Base-by-base conservation (phyloP, 2,329 filamentous ascomycete species). In the Epichloe sibirici region DNA sequence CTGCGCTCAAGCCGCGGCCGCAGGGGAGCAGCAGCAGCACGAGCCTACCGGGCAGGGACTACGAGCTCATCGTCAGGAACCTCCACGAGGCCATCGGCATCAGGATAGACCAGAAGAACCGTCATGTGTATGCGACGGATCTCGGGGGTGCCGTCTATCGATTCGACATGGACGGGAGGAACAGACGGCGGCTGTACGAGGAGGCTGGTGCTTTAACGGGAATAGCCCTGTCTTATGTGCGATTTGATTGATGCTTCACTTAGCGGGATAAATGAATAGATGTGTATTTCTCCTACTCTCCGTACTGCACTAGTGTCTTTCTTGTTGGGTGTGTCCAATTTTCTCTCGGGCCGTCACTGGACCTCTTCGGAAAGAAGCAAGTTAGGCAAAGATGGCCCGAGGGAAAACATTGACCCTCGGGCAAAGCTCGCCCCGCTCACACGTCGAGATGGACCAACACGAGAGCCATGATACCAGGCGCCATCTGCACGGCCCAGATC, bases 21-120 rank as follows among this genome's bases (percentile, higher is more conserved):
- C 28, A 51, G 13, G 23, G 52, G 3, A 17, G 17, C 17, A 31
- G 11, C 34, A 17, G 28, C 3, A 34, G 31, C 15, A 42, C 28
- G 31, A 47, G 49, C 39, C 34, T 53, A 38, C 50, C 57, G 2
- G 35, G 57, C 15, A 50, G 57, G 56, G 56, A 59, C 11, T 59
- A 65, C 46, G 56, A 66, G 40, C 60, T 67, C 17, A 50, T 70
- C 7, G 56, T 57, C 2, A 56, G 66, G 40, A 61, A 72, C 50
- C 57, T 77, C 25, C 65, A 75, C 48, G 74, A 77, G 58, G 68
- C 71, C 1, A 75, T 75, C 56, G 74, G 73, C 6, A 49, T 76
- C 43, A 70, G 66, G 48, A 38, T 76, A 3, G 70, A 73, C 53
- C 43, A 56, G 12, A 59, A 59, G 39, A 68, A 66, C 12, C 57